Percentiles rank a stretch among this genome's conserved stretches.
Conservation (phyloP, 345 rosid genomes). For the Xanthoceras sorbifolium region DNA sequence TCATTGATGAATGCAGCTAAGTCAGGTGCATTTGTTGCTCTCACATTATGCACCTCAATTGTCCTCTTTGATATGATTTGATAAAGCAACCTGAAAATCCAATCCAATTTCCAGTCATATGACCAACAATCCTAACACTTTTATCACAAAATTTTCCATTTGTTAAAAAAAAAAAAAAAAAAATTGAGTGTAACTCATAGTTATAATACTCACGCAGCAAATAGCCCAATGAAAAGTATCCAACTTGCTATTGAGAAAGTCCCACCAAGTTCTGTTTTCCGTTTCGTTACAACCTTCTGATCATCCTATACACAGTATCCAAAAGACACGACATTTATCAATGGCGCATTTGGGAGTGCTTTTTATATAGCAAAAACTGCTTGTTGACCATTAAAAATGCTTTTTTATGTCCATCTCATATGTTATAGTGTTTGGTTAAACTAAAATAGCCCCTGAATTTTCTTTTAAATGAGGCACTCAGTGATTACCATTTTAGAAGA, state of each 20-base stretch:
- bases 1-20: conserved; percentile 68
- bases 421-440: neutral
- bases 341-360: neutral
- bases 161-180: neutral
- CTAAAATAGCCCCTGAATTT: neutral
- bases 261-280: conserved; percentile 97
- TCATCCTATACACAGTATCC: conserved; percentile 58
- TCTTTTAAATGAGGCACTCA: neutral
- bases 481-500: neutral
- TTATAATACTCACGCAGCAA: conserved; percentile 79
- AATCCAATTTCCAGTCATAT: conserved; percentile 30
- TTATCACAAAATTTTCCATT: neutral
- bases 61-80: conserved; percentile 82
- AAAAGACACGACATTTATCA: neutral
- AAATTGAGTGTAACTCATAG: conserved; percentile 7
- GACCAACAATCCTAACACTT: neutral
- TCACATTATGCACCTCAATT: conserved; percentile 85
- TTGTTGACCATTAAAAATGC: neutral
- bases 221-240: conserved; percentile 86
- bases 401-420: neutral
- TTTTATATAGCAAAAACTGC: neutral
- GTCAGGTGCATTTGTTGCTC: conserved; percentile 79
- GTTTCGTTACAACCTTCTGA: conserved; percentile 68
- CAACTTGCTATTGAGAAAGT: conserved; percentile 91
- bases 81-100: conserved; percentile 82